Evolutionary conservation across 768 basidiomycete species (phyloP).

Genomic region (Boletus sp.): DNA sequence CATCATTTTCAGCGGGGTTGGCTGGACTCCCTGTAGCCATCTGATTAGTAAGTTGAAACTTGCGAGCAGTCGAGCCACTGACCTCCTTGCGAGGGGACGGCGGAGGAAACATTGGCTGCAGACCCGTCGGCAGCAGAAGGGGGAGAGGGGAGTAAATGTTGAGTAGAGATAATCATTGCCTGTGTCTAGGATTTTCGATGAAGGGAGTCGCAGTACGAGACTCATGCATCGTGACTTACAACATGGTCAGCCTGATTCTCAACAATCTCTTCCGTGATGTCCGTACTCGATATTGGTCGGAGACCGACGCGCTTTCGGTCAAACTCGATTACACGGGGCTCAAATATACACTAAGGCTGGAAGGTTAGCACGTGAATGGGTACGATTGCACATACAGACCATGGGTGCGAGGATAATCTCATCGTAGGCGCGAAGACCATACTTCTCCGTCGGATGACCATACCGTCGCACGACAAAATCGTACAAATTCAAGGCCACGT

Average conservation of each 20-base stretch:
- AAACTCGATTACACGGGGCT: constrained; percentile 91
- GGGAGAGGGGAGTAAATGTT: constrained; percentile 61
- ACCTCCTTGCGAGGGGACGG: constrained; percentile 30
- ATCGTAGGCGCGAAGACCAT: constrained; percentile 88
- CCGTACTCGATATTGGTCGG: constrained; percentile 47
- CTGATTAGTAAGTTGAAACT: background rate
- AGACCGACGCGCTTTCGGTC: constrained; percentile 64
- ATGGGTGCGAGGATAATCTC: constrained; percentile 94
- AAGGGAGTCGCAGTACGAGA: constrained; percentile 1
- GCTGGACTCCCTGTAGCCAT: constrained; percentile 20
- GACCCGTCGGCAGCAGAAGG: constrained; percentile 30
- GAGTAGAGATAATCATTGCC: constrained; percentile 89
- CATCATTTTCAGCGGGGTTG: constrained; percentile 22
- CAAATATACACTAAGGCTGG: constrained; percentile 74
- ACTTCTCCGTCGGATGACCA: constrained; percentile 77
- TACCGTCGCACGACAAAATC: constrained; percentile 86
- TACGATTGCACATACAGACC: constrained; percentile 46
- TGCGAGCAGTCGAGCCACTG: background rate
- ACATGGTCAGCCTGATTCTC: constrained; percentile 53
- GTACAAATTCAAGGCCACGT: constrained; percentile 87
- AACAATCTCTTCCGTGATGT: constrained; percentile 76
- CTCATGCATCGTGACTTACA: constrained; percentile 33
- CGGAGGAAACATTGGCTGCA: constrained; percentile 19
- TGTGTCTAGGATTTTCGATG: constrained; percentile 57
- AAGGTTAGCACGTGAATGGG: background rate